A percentile compares a stretch with the other conserved stretches of the same genome.
phyloP scores from a whole-genome alignment of 2,329 filamentous ascomycete genomes.

The Diaporthe vexans region DNA sequence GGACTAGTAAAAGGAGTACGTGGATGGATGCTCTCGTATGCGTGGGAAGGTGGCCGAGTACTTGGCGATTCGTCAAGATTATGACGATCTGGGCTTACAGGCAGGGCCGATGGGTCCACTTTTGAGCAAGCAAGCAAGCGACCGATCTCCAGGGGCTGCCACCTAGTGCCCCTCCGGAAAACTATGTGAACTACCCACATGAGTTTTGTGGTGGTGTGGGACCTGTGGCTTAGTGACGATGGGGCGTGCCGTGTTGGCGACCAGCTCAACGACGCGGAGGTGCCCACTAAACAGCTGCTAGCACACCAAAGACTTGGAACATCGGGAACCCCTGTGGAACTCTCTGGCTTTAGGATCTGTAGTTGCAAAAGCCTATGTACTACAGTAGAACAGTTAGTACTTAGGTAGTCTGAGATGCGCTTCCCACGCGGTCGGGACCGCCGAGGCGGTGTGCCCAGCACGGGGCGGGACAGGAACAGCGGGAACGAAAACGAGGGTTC shows the following conservation, averaged over 20 bases:
- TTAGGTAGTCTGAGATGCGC: neutral
- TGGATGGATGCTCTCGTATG: neutral
- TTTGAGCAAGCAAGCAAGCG: no score
- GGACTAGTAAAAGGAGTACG: no score
- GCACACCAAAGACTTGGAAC: neutral
- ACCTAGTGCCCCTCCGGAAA: neutral
- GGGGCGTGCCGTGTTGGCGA: no score
- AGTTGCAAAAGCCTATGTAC: neutral
- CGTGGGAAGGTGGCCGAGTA: neutral
- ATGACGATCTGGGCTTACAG: neutral
- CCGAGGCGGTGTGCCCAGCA: slow-evolving; percentile 24
- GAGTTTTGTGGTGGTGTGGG: neutral
- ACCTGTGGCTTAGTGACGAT: neutral
- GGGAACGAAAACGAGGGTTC: neutral
- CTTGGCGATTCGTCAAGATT: neutral
- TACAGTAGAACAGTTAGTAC: neutral
- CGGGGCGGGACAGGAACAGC: neutral
- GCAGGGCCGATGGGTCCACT: no score
- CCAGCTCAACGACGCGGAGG: neutral
- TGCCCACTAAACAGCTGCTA: neutral
- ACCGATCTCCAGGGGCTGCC: neutral
- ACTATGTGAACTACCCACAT: no score
- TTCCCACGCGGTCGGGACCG: slow-evolving; percentile 26
- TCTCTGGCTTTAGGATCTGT: neutral
- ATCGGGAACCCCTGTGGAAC: neutral